phyloP scores from a whole-genome alignment of 768 basidiomycete species.

The Leccinum barrowsii region DNA sequence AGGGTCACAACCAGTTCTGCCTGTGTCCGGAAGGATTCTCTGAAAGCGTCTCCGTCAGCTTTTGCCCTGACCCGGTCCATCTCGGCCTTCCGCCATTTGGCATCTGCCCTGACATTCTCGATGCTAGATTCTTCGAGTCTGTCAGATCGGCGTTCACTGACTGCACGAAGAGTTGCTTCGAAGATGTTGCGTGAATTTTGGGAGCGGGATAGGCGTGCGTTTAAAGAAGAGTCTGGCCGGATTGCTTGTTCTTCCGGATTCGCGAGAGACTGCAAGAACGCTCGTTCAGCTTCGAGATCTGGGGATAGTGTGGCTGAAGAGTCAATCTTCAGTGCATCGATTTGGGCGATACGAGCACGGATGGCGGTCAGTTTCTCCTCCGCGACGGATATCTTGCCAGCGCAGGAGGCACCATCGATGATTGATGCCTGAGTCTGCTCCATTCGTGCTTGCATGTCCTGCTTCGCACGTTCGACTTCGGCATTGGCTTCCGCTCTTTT shows the following conservation, averaged over 20 bases:
- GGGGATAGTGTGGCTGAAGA: slow-evolving; percentile 40
- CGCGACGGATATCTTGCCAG: slow-evolving; percentile 68
- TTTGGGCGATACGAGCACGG: slow-evolving; percentile 55
- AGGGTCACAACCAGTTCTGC: slow-evolving; percentile 64
- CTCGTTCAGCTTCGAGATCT: slow-evolving; percentile 71
- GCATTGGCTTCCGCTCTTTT: slow-evolving; percentile 66
- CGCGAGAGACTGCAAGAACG: slow-evolving; percentile 63
- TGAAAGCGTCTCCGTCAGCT: slow-evolving; percentile 61
- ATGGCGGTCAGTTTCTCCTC: slow-evolving; percentile 65
- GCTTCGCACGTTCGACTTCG: slow-evolving; percentile 72
- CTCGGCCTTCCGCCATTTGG: slow-evolving; percentile 59
- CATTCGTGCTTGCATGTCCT: slow-evolving; percentile 66
- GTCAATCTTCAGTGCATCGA: slow-evolving; percentile 39
- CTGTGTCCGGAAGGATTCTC: slow-evolving; percentile 59
- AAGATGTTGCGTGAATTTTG: slow-evolving; percentile 78
- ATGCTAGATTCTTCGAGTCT: slow-evolving; percentile 68
- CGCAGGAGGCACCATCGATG: slow-evolving; percentile 69
- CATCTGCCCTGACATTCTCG: slow-evolving; percentile 71
- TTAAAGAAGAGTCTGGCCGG: slow-evolving; percentile 55
- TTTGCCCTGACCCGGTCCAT: slow-evolving; percentile 68
- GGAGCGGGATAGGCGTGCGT: slow-evolving; percentile 59
- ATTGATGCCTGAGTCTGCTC: slow-evolving; percentile 71
- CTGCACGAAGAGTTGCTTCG: slow-evolving; percentile 81
- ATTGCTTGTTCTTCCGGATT: slow-evolving; percentile 67
- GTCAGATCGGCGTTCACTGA: slow-evolving; percentile 74